Evolutionary conservation across 2,329 filamentous ascomycete genomes (phyloP).

Genomic region (Parastagonospora nodorum): DNA sequence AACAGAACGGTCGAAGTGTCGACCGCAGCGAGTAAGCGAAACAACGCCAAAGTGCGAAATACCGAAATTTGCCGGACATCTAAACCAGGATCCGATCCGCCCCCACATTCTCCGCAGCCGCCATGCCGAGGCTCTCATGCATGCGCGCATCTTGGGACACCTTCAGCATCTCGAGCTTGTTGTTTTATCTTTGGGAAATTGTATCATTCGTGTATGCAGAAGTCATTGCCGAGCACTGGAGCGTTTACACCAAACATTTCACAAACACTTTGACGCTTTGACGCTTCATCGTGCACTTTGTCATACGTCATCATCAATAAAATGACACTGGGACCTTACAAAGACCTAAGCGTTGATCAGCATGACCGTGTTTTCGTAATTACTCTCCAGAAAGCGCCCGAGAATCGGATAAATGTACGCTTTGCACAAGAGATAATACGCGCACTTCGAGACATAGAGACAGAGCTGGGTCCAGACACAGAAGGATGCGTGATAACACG

Average conservation of each 20-base stretch:
- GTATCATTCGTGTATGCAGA: too few relatives aligned
- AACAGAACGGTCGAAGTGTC: background rate
- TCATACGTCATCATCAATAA: background rate
- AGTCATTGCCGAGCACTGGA: too few relatives aligned
- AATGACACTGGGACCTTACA: slow-evolving; percentile 41
- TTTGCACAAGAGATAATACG: slow-evolving; percentile 60
- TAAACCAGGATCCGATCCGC: background rate
- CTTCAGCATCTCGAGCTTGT: background rate
- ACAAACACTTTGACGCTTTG: background rate
- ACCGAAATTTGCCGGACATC: slow-evolving; percentile 15
- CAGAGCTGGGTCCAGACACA: slow-evolving; percentile 52
- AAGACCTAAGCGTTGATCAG: slow-evolving; percentile 53
- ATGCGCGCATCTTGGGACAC: background rate
- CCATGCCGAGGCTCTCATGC: slow-evolving; percentile 21
- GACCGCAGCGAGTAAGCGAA: background rate
- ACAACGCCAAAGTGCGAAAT: background rate
- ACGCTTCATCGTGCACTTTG: background rate
- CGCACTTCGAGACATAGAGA: slow-evolving; percentile 55
- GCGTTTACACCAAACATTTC: background rate
- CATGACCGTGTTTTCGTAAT: slow-evolving; percentile 58
- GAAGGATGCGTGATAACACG: slow-evolving; percentile 60
- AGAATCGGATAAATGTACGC: slow-evolving; percentile 58
- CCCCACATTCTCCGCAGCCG: slow-evolving; percentile 29
- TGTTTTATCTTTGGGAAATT: too few relatives aligned
- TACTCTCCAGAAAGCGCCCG: slow-evolving; percentile 60